Evolutionary conservation across 2,329 filamentous ascomycete species (phyloP), one percentile per base, ranked within the genome.

Genomic region (Zymoseptoria pseudotritici): DNA sequence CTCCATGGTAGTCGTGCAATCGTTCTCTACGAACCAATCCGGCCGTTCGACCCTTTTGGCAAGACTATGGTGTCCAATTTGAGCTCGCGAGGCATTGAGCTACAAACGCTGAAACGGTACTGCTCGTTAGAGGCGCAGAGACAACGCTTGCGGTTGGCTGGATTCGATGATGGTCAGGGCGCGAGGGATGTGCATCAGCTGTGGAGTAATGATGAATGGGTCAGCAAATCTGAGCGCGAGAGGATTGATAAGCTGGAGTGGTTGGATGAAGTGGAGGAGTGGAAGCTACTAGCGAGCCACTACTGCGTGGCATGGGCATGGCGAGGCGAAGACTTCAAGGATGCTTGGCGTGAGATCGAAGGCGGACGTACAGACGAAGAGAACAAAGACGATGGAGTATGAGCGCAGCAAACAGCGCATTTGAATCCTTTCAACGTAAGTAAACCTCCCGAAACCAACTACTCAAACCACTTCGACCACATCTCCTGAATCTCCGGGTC

Each of bases 201-300:
- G 46, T 97, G 70, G 65, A 55, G 64, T 46, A 60, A 89, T 87
- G 82, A 87, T 56, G 76, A 76, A 1, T 97, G 93, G 91, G 79
- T 96, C 2, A 70, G 72, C 0, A 71, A 79, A 0, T 77, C 78
- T 2, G 93, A 97, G 75, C 92, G 90, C 74, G 86, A 89, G 69
- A 80, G 92, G 54, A 85, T 97, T 1, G 87, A 92, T 64, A 75
- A 78, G 10, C 73, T 97, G 24, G 92, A 99, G 73, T 91, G 94
- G 69, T 75, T 99, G 63, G 94, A 99, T 76, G 94, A 99, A 75
- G 82, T 97, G 22, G 94, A 99, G 75, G 94, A 99, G 77, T 96
- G 94, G 88, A 82, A 87, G 69, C 75, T 99, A 66, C 75, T 99
- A 67, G 90, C 91, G 0, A 84, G 83, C 65, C 94, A 99, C 78